phyloP scores from a whole-genome alignment of 495 filamentous ascomycete species.

The Aspergillus ostianus region DNA sequence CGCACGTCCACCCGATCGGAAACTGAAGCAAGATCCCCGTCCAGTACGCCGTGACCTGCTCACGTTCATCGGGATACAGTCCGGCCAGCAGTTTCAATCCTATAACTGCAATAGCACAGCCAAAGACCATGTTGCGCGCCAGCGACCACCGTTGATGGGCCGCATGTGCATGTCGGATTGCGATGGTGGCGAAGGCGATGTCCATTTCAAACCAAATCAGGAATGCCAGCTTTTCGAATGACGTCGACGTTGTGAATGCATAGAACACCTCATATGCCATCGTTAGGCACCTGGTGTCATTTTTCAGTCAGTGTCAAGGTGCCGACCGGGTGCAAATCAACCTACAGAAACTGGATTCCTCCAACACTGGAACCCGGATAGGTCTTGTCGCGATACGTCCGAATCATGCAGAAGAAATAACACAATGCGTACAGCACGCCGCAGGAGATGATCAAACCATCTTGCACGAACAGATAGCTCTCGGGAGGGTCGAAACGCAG shows the following conservation, averaged over 20 bases:
- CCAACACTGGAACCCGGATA: conserved; percentile 10
- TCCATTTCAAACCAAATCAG: conserved; percentile 20
- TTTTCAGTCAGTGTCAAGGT: neutral
- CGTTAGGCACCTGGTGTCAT: conserved; percentile 8
- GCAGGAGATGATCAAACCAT: conserved; percentile 23
- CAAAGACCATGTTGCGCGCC: conserved; percentile 11
- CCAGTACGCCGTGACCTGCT: conserved; percentile 24
- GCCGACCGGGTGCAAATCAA: neutral
- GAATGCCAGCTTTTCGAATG: conserved; percentile 12
- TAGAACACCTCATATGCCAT: conserved; percentile 24
- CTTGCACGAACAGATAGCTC: conserved; percentile 22
- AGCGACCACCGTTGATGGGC: conserved; percentile 4
- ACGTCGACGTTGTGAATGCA: conserved; percentile 15
- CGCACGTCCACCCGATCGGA: conserved; percentile 19
- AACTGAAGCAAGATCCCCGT: conserved; percentile 20
- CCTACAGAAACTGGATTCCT: conserved; percentile 15
- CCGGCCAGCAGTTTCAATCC: conserved; percentile 9
- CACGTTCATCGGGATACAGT: conserved; percentile 16
- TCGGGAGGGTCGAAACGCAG: conserved; percentile 13
- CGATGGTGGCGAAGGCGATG: conserved; percentile 11
- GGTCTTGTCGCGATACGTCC: conserved; percentile 13
- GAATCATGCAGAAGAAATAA: conserved; percentile 18
- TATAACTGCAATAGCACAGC: conserved; percentile 5
- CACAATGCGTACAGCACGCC: conserved; percentile 18
- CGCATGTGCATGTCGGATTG: conserved; percentile 10